These are phyloP conservation scores for Colletotrichum brevisporum DNA, from an alignment of 2,329 filamentous ascomycete genomes.

Conservation along the genomic window DNA sequence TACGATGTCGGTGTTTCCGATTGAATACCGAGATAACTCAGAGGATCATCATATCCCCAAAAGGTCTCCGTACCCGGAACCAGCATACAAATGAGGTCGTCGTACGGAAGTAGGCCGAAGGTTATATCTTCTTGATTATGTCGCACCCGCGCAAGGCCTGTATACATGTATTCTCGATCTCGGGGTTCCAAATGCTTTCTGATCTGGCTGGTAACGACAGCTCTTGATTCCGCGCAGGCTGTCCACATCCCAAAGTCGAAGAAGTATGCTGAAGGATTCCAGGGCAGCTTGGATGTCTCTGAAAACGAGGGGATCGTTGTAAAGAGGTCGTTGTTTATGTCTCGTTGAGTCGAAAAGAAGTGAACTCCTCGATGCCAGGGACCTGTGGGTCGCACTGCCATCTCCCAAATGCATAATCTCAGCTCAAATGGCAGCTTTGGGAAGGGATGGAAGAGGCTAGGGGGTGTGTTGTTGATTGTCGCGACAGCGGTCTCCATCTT, in stretches of 20 bases:
- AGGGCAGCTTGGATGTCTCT: not conserved
- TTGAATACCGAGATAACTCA: not conserved
- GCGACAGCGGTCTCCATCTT: not conserved
- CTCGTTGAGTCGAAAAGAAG: not conserved
- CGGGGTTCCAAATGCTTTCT: not conserved
- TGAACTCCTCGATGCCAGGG: not conserved
- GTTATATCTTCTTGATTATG: slow-evolving; percentile 3
- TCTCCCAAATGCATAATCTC: slow-evolving; percentile 20
- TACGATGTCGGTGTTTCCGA: not conserved
- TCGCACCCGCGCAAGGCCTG: not conserved
- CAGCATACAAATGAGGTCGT: slow-evolving; percentile 15
- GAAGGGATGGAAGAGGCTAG: not conserved
- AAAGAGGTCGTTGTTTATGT: not conserved
- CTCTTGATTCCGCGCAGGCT: slow-evolving; percentile 22
- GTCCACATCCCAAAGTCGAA: slow-evolving; percentile 26
- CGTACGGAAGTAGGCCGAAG: not conserved
- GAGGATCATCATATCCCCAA: too few relatives aligned
- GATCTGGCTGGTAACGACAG: not conserved
- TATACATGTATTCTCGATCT: not conserved
- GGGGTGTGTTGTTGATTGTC: too few relatives aligned
- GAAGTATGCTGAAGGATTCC: slow-evolving; percentile 14
- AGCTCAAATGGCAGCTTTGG: slow-evolving; percentile 13
- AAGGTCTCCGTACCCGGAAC: too few relatives aligned
- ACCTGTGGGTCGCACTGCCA: not conserved
- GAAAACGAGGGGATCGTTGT: not conserved